Evolutionary conservation across 441 rosid species (phyloP).

Genomic region (Corymbia calophylla): DNA sequence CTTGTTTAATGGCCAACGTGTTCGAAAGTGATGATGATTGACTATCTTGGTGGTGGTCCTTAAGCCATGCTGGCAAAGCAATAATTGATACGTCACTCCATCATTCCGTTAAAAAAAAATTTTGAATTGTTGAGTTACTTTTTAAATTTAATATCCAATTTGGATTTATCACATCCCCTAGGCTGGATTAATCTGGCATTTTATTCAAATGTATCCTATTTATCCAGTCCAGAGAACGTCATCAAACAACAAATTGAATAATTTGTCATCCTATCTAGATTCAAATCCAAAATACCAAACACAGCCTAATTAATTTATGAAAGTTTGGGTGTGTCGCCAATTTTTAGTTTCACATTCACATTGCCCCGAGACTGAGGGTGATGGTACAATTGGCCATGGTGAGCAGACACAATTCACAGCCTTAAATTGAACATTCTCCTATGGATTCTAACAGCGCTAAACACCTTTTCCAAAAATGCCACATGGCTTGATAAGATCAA

Average conservation of each 20-base stretch:
- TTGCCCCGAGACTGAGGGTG: not conserved
- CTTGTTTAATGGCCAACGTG: too few relatives aligned
- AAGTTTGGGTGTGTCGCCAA: not conserved
- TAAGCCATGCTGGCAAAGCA: not conserved
- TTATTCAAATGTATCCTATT: too few relatives aligned
- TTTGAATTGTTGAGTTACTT: not conserved
- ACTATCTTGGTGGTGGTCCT: not conserved
- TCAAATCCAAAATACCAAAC: too few relatives aligned
- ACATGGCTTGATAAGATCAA: not conserved
- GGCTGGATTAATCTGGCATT: not conserved
- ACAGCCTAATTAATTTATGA: too few relatives aligned
- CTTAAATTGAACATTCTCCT: not conserved
- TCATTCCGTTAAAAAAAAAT: too few relatives aligned
- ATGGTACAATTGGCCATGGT: too few relatives aligned
- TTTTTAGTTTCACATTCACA: not conserved
- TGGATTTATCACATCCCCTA: not conserved
- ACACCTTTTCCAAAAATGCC: not conserved
- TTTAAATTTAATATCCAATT: not conserved
- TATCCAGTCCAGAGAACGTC: too few relatives aligned
- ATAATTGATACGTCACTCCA: not conserved
- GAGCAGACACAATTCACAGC: not conserved
- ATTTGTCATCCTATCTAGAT: fast-evolving
- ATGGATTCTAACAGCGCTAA: not conserved
- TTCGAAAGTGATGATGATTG: not conserved
- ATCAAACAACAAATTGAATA: too few relatives aligned